Conservation (phyloP, 352 stramenopile species). For the Phytophthora hybrid region DNA sequence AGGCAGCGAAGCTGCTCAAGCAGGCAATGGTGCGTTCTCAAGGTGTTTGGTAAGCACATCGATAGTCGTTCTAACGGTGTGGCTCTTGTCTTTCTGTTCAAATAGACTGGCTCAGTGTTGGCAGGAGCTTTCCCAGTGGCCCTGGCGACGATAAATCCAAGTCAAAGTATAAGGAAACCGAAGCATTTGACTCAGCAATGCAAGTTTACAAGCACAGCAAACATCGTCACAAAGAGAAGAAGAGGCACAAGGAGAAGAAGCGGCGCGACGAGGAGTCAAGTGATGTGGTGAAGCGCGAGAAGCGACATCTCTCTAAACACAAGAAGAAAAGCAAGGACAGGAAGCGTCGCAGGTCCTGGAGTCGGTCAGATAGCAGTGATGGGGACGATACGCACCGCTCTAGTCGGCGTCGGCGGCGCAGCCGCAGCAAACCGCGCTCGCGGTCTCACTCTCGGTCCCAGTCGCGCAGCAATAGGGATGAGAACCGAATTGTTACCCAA, state of each 20-base stretch:
- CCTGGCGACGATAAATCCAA: constrained; percentile 11
- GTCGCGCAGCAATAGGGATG: constrained; percentile 13
- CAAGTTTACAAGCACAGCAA: constrained; percentile 46
- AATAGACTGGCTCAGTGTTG: constrained; percentile 60
- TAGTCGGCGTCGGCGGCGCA: constrained; percentile 12
- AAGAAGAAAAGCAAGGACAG: constrained; percentile 51
- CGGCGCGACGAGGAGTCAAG: constrained; percentile 15
- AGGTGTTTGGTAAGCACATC: not conserved
- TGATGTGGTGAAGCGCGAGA: constrained; percentile 17
- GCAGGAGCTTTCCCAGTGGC: constrained; percentile 40
- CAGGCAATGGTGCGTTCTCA: constrained; percentile 3
- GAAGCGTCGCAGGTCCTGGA: constrained; percentile 31
- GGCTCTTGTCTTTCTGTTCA: not conserved
- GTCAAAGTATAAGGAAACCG: constrained; percentile 3
- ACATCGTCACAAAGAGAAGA: constrained; percentile 38
- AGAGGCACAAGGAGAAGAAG: constrained; percentile 30
- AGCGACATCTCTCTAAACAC: constrained; percentile 34
- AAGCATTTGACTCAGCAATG: constrained; percentile 18
- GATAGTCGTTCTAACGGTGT: not conserved
- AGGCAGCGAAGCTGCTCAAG: not conserved
- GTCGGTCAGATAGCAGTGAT: constrained; percentile 26
- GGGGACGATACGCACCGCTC: constrained; percentile 10
- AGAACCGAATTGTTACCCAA: constrained; percentile 23
- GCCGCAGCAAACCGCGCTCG: constrained; percentile 27
- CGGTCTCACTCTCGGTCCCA: constrained; percentile 18